Evolutionary conservation across 176 grass and related monocot genomes (phyloP).

Genomic region (Oryza coarctata): DNA sequence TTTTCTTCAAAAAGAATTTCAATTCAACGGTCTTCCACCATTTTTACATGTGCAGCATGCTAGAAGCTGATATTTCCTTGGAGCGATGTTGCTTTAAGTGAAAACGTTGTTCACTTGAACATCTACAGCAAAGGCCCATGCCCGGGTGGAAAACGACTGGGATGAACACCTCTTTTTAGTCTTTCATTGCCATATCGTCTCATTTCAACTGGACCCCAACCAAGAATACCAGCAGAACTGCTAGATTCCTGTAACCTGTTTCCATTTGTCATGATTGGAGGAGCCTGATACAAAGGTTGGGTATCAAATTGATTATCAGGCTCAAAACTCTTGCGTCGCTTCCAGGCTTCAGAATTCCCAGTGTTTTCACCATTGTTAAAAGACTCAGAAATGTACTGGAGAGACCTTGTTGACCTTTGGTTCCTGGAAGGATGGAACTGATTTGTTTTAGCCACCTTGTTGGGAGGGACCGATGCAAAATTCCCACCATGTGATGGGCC

Average conservation of each 20-base stretch:
- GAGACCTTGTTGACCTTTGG: conserved; percentile 67
- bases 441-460: conserved; percentile 48
- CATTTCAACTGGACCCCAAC: conserved; percentile 76
- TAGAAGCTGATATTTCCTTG: conserved; percentile 33
- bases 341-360: conserved; percentile 88
- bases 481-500: conserved; percentile 74
- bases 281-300: conserved; percentile 45
- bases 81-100: conserved; percentile 8
- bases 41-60: not conserved
- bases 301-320: conserved; percentile 51
- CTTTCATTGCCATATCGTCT: conserved; percentile 82
- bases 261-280: conserved; percentile 60
- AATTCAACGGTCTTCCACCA: conserved; percentile 14
- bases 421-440: conserved; percentile 66
- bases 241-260: conserved; percentile 57
- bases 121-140: conserved; percentile 62
- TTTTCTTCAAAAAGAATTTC: conserved; percentile 43
- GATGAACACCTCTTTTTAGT: conserved; percentile 59
- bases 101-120: conserved; percentile 21
- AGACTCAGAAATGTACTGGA: conserved; percentile 57
- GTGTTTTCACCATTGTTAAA: conserved; percentile 62
- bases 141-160: conserved; percentile 54
- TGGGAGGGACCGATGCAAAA: conserved; percentile 38
- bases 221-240: conserved; percentile 90
- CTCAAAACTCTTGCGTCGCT: conserved; percentile 75